Conservation (phyloP, 257 asterid genomes). For the Ilex aquifolium region DNA sequence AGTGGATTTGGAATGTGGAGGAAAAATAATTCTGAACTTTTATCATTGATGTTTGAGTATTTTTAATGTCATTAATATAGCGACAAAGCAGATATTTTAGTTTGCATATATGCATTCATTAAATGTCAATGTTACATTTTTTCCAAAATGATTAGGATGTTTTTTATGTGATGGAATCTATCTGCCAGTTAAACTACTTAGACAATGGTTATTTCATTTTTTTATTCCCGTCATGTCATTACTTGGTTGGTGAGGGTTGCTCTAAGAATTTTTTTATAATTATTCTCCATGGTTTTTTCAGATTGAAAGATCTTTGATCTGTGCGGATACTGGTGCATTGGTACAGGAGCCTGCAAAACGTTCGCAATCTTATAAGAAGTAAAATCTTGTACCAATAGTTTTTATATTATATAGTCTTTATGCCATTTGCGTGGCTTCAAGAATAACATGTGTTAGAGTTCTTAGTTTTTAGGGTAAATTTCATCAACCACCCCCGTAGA, state of each 20-base stretch:
- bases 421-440: conserved; percentile 6
- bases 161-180: not conserved
- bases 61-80: too few relatives aligned
- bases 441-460: not conserved
- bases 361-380: conserved; percentile 79
- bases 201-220: not conserved
- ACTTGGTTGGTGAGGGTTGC: conserved; percentile 11
- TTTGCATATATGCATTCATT: too few relatives aligned
- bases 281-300: conserved; percentile 26
- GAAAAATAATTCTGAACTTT: too few relatives aligned
- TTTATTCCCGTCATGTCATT: conserved; percentile 1
- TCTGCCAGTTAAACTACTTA: not conserved
- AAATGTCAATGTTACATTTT: too few relatives aligned
- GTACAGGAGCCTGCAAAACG: conserved; percentile 63
- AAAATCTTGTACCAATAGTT: conserved; percentile 14
- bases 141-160: not conserved
- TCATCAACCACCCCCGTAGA: not conserved
- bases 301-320: conserved; percentile 77
- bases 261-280: conserved; percentile 6
- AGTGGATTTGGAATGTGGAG: too few relatives aligned
- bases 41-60: too few relatives aligned
- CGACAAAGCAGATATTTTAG: too few relatives aligned
- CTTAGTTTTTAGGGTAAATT: not conserved
- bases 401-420: not conserved
- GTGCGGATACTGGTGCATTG: conserved; percentile 92